These are phyloP conservation scores for Cercospora brassicicola DNA, from an alignment of 2,329 filamentous ascomycete species.

Conservation along the genomic window DNA sequence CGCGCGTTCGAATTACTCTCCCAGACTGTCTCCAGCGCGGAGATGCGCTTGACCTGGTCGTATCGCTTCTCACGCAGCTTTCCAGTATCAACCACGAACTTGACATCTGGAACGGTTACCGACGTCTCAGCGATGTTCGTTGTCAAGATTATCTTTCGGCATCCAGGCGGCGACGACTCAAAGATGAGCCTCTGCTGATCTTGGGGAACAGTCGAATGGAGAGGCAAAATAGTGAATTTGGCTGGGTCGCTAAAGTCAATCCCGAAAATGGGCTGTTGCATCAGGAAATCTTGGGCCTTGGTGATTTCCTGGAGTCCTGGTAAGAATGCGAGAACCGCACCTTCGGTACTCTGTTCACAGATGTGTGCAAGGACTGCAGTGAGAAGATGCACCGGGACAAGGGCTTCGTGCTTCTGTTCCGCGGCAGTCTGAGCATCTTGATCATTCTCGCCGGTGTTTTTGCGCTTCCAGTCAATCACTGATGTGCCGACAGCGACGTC, in stretches of 20 bases:
- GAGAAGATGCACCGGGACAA: slow-evolving; percentile 47
- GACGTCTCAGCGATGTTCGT: slow-evolving; percentile 56
- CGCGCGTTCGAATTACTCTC: slow-evolving; percentile 50
- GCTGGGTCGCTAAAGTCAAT: slow-evolving; percentile 45
- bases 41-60: slow-evolving; percentile 43
- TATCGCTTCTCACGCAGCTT: slow-evolving; percentile 45
- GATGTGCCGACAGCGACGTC: slow-evolving; percentile 5
- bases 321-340: slow-evolving; percentile 53
- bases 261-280: slow-evolving; percentile 33
- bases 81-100: slow-evolving; percentile 53
- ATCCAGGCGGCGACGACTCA: slow-evolving; percentile 42
- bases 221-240: slow-evolving; percentile 47
- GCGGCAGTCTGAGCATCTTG: slow-evolving; percentile 24
- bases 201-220: slow-evolving; percentile 50
- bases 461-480: slow-evolving; percentile 46
- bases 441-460: slow-evolving; percentile 30
- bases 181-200: slow-evolving; percentile 49
- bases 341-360: slow-evolving; percentile 43
- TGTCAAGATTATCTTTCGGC: slow-evolving; percentile 52
- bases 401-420: slow-evolving; percentile 41
- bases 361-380: slow-evolving; percentile 50
- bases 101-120: slow-evolving; percentile 54
- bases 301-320: slow-evolving; percentile 48
- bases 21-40: slow-evolving; percentile 47
- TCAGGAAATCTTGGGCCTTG: slow-evolving; percentile 36